phyloP scores from a whole-genome alignment of 2,329 filamentous ascomycete genomes.

The Penicillium glabrum region DNA sequence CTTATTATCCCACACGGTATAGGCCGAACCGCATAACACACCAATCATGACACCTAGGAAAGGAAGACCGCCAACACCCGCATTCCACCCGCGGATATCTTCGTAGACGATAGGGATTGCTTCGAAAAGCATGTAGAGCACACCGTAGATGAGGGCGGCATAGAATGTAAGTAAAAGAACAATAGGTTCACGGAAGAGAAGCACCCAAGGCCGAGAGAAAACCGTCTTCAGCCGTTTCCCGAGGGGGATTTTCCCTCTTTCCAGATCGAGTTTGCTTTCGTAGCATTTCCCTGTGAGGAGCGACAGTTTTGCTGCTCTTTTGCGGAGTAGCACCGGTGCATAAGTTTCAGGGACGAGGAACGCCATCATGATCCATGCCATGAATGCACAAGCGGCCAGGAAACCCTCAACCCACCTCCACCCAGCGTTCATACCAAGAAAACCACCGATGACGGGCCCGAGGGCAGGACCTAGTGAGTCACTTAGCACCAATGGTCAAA shows the following conservation, averaged over 20 bases:
- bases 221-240: constrained; percentile 42
- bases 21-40: constrained; percentile 39
- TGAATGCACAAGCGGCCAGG: constrained; percentile 59
- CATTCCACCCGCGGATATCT: background rate
- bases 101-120: constrained; percentile 1
- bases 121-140: constrained; percentile 5
- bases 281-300: constrained; percentile 9
- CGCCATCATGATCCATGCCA: constrained; percentile 45
- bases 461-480: constrained; percentile 55
- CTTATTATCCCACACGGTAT: background rate
- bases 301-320: constrained; percentile 37
- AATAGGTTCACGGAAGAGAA: constrained; percentile 49
- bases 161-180: constrained; percentile 28
- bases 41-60: constrained; percentile 46
- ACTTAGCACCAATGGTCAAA: background rate
- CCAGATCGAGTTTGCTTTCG: constrained; percentile 5
- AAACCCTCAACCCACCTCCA: constrained; percentile 67
- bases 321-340: constrained; percentile 48
- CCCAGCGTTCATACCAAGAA: constrained; percentile 59
- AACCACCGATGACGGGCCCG: constrained; percentile 65
- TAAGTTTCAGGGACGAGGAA: constrained; percentile 33
- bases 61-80: constrained; percentile 28
- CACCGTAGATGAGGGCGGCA: constrained; percentile 3
- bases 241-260: constrained; percentile 37
- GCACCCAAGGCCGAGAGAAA: constrained; percentile 43